Conservation (phyloP, 495 filamentous ascomycete species). For the Penicillium silybi region DNA sequence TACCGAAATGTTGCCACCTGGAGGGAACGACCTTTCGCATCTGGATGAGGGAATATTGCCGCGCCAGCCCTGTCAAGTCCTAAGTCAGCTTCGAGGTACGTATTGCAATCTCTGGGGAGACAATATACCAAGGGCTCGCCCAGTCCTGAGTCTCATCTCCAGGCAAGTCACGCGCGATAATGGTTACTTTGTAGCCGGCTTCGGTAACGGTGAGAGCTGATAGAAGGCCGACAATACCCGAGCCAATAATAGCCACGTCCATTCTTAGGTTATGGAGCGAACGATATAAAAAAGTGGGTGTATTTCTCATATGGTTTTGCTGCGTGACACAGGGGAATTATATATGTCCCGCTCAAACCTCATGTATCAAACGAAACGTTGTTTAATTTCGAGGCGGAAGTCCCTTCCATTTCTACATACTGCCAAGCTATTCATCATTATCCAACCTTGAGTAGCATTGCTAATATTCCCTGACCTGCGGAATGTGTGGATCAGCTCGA, state of each 20-base stretch:
- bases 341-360: too few relatives aligned
- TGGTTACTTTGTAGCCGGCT: conserved; percentile 15
- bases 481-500: too few relatives aligned
- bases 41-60: conserved; percentile 15
- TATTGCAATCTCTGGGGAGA: not conserved
- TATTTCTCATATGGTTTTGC: too few relatives aligned
- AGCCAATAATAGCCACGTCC: conserved; percentile 15
- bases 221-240: conserved; percentile 17
- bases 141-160: conserved; percentile 18
- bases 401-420: too few relatives aligned
- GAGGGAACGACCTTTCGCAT: conserved; percentile 3
- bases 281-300: too few relatives aligned
- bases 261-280: too few relatives aligned
- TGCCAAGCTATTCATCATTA: too few relatives aligned
- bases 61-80: conserved; percentile 13
- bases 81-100: not conserved
- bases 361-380: too few relatives aligned
- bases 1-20: conserved; percentile 15
- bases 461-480: too few relatives aligned
- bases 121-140: conserved; percentile 20
- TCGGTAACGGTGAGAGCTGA: conserved; percentile 18
- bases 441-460: too few relatives aligned
- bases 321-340: too few relatives aligned
- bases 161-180: conserved; percentile 18
- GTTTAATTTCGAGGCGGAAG: too few relatives aligned